phyloP scores from a whole-genome alignment of 169 alveolate species.

The Plasmodium yoelii region DNA sequence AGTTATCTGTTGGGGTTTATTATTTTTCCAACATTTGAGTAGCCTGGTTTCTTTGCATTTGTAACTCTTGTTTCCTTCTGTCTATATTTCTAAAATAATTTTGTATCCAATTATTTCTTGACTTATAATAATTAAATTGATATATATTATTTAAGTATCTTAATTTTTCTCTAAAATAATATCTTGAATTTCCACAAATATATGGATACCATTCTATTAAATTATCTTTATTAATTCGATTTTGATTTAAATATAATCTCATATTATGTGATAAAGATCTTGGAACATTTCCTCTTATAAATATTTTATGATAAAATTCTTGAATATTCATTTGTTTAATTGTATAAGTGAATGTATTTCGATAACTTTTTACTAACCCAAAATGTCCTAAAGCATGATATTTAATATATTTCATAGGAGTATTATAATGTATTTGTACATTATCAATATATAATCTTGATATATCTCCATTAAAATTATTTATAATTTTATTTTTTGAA shows the following conservation, averaged over 20 bases:
- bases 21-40: neutral
- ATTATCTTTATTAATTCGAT: slow-evolving; percentile 79
- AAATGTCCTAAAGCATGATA: slow-evolving; percentile 78
- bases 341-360: slow-evolving; percentile 82
- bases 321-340: slow-evolving; percentile 87
- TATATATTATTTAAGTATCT: slow-evolving; percentile 7
- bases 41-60: slow-evolving; percentile 21
- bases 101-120: slow-evolving; percentile 45
- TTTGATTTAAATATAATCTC: slow-evolving; percentile 81
- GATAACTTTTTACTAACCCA: slow-evolving; percentile 84
- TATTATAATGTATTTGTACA: slow-evolving; percentile 80
- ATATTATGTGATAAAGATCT: slow-evolving; percentile 84
- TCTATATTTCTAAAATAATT: slow-evolving; percentile 35
- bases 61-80: slow-evolving; percentile 29
- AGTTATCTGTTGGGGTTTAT: no score
- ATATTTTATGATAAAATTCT: slow-evolving; percentile 86
- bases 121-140: slow-evolving; percentile 62
- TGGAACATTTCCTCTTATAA: slow-evolving; percentile 86
- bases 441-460: slow-evolving; percentile 83
- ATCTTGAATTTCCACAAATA: slow-evolving; percentile 83
- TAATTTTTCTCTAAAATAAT: slow-evolving; percentile 79
- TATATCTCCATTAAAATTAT: slow-evolving; percentile 86
- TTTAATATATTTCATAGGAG: slow-evolving; percentile 76
- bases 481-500: slow-evolving; percentile 82
- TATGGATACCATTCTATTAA: slow-evolving; percentile 87